These are phyloP conservation scores for Neofusicoccum kwambonambiense DNA, from an alignment of 2,329 filamentous ascomycete genomes.

Conservation along the genomic window DNA sequence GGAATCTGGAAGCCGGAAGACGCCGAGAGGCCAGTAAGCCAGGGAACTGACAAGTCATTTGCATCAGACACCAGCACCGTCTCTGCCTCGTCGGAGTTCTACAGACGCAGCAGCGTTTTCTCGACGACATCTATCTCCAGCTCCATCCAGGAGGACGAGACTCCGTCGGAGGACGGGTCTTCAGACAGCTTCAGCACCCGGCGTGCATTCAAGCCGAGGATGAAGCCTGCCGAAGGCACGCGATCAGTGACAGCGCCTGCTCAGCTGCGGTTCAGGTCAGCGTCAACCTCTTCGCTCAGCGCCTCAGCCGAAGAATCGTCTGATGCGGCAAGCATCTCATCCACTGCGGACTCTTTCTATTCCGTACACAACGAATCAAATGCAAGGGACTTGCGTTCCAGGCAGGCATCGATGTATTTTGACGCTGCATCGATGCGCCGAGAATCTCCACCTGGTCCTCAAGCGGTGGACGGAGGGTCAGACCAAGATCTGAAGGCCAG, in stretches of 20 bases:
- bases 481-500: background rate
- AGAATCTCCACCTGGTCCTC: background rate
- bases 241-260: slow-evolving; percentile 12
- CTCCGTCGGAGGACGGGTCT: background rate
- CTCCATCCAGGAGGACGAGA: slow-evolving; percentile 28
- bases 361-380: slow-evolving; percentile 26
- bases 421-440: slow-evolving; percentile 9
- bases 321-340: slow-evolving; percentile 30
- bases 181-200: background rate
- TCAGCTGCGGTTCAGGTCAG: background rate
- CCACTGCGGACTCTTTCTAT: slow-evolving; percentile 39
- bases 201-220: background rate
- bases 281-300: background rate
- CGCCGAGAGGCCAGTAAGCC: slow-evolving; percentile 30
- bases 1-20: slow-evolving; percentile 49
- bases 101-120: slow-evolving; percentile 29
- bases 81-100: slow-evolving; percentile 36
- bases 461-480: background rate
- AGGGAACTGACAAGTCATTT: slow-evolving; percentile 27
- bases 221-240: background rate
- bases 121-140: slow-evolving; percentile 29
- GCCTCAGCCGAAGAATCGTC: slow-evolving; percentile 5
- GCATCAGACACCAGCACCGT: slow-evolving; percentile 21
- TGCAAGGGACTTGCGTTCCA: background rate
- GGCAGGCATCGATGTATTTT: slow-evolving; percentile 9